Conservation (phyloP, 768 basidiomycete species). For the Lepiota venenata region DNA sequence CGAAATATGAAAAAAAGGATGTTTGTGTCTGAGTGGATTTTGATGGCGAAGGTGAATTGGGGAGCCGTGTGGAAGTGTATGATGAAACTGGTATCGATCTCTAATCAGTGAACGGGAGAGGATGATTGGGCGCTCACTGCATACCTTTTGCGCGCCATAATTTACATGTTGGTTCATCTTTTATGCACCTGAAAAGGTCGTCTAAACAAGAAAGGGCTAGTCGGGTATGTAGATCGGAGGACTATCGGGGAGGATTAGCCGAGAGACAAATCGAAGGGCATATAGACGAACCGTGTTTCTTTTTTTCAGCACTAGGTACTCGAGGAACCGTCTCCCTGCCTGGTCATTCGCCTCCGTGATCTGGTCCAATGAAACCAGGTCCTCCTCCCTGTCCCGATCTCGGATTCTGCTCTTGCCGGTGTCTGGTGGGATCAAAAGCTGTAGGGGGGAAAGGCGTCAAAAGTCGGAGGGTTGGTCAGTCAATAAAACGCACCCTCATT, state of each 20-base stretch:
- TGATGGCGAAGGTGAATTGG: not conserved
- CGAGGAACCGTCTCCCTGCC: slow-evolving; percentile 71
- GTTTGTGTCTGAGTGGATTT: slow-evolving; percentile 22
- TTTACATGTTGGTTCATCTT: slow-evolving; percentile 53
- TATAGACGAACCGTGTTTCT: slow-evolving; percentile 48
- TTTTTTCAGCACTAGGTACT: slow-evolving; percentile 74
- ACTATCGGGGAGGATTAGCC: slow-evolving; percentile 31
- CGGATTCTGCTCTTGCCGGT: slow-evolving; percentile 53
- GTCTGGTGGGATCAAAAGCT: slow-evolving; percentile 63
- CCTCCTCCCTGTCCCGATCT: slow-evolving; percentile 47
- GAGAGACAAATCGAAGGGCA: not conserved
- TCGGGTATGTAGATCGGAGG: slow-evolving; percentile 60
- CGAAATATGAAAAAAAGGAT: slow-evolving; percentile 72
- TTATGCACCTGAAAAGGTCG: slow-evolving; percentile 46
- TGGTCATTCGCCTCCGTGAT: slow-evolving; percentile 52
- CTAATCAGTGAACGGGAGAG: not conserved
- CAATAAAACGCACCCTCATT: slow-evolving; percentile 52
- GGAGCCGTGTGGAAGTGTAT: slow-evolving; percentile 39
- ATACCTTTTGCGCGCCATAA: slow-evolving; percentile 74
- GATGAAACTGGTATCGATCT: slow-evolving; percentile 37
- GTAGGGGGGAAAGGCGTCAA: not conserved
- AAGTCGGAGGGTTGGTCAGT: not conserved
- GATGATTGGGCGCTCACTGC: slow-evolving; percentile 1
- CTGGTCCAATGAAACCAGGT: slow-evolving; percentile 51
- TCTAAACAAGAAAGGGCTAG: slow-evolving; percentile 56